phyloP scores from a whole-genome alignment of 306 rosid genomes.

The Vigna nakashimae region DNA sequence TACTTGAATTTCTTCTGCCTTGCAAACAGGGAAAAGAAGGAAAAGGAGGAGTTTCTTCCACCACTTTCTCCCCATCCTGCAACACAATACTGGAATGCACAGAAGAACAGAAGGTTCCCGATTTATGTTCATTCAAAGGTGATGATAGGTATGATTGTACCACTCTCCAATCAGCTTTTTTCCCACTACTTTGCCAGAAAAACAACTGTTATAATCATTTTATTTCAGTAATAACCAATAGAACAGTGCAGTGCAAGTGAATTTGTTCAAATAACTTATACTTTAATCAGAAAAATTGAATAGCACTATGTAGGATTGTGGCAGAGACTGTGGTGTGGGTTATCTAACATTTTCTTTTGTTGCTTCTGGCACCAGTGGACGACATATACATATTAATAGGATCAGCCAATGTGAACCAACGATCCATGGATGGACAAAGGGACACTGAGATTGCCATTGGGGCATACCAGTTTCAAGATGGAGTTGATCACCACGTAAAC shows the following conservation, averaged over 20 bases:
- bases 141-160: constrained; percentile 79
- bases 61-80: constrained; percentile 70
- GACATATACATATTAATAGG: constrained; percentile 86
- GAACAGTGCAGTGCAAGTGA: background rate
- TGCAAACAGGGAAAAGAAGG: constrained; percentile 78
- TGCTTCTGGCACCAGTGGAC: constrained; percentile 65
- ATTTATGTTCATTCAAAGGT: constrained; percentile 96
- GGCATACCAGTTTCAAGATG: constrained; percentile 60
- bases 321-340: constrained; percentile 1
- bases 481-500: constrained; percentile 27
- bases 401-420: constrained; percentile 94
- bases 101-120: constrained; percentile 88
- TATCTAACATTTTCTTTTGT: constrained; percentile 33
- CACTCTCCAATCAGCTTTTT: background rate
- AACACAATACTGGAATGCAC: constrained; percentile 86
- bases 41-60: constrained; percentile 67
- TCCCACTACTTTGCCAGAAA: background rate
- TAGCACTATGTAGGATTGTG: background rate
- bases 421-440: constrained; percentile 93
- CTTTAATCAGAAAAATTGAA: background rate
- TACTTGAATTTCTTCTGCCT: constrained; percentile 96
- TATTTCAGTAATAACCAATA: background rate
- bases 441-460: constrained; percentile 96
- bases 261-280: background rate
- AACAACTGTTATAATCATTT: background rate